Conservation (phyloP, 1,284 basidiomycete species). For the Ustilago lituana region DNA sequence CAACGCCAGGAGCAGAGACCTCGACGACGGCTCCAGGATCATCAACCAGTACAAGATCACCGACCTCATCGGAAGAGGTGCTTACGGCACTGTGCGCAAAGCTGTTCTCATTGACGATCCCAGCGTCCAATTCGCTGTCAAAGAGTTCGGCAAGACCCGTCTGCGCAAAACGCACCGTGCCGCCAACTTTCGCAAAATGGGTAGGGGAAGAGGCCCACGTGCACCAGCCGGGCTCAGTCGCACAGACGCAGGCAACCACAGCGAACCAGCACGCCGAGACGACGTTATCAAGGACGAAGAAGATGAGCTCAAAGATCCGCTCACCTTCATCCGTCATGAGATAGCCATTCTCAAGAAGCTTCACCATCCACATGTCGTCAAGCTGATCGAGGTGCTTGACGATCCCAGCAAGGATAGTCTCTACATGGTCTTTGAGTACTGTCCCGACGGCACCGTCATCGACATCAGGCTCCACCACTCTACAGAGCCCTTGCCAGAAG, state of each 20-base stretch:
- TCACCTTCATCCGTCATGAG: conserved; percentile 61
- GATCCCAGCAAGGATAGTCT: conserved; percentile 71
- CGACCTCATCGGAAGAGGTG: conserved; percentile 59
- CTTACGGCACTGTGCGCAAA: conserved; percentile 60
- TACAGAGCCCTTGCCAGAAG: conserved; percentile 60
- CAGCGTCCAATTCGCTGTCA: conserved; percentile 50
- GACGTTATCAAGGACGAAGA: conserved; percentile 4
- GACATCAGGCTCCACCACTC: conserved; percentile 66
- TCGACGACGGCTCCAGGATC: conserved; percentile 61
- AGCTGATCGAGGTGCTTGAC: conserved; percentile 72
- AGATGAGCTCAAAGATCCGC: conserved; percentile 53
- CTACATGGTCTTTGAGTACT: conserved; percentile 69
- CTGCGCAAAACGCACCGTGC: conserved; percentile 53
- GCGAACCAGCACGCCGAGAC: conserved; percentile 5
- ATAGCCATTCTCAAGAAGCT: conserved; percentile 64
- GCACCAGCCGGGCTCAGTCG: background rate
- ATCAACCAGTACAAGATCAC: conserved; percentile 66
- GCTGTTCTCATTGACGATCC: conserved; percentile 52
- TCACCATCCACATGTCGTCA: conserved; percentile 69
- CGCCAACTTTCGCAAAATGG: conserved; percentile 30
- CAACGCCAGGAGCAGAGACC: conserved; percentile 57
- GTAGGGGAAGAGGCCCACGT: conserved; percentile 1
- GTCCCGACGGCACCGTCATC: conserved; percentile 70
- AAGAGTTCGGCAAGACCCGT: conserved; percentile 65
- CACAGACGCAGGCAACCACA: conserved; percentile 7